Conservation (phyloP, 192 early-diverging fungal genomes). For the Entomortierella lignicola region DNA sequence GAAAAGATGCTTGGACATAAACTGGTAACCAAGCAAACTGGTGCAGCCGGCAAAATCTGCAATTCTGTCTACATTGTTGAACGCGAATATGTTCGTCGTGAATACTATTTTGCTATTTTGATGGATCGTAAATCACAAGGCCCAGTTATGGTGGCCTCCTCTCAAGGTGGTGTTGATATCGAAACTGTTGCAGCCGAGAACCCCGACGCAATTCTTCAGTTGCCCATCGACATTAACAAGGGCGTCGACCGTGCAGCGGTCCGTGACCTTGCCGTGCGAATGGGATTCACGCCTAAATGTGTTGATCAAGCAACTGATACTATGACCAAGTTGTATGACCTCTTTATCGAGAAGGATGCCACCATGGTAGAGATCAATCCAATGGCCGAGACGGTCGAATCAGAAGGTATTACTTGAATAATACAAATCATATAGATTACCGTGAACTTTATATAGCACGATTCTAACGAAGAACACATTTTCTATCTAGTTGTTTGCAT, state of each 20-base stretch:
- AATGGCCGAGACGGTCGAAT: conserved; percentile 88
- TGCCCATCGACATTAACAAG: conserved; percentile 89
- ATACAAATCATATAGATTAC: too few species aligned
- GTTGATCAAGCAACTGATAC: conserved; percentile 89
- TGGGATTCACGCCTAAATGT: conserved; percentile 89
- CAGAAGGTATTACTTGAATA: conserved; percentile 71
- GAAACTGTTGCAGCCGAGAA: conserved; percentile 94
- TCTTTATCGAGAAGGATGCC: conserved; percentile 97
- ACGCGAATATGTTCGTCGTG: conserved; percentile 95
- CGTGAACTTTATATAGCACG: too few species aligned
- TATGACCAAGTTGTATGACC: conserved; percentile 93
- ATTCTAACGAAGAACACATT: too few species aligned
- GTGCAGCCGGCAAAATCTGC: conserved; percentile 93
- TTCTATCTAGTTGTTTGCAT: conserved; percentile 81
- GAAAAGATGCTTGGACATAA: conserved; percentile 98
- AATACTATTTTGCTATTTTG: conserved; percentile 99
- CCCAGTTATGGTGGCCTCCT: conserved; percentile 95
- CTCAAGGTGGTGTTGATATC: conserved; percentile 98
- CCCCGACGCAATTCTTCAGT: conserved; percentile 95
- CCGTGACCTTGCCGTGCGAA: conserved; percentile 79
- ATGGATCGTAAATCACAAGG: conserved; percentile 96
- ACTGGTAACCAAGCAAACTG: conserved; percentile 99
- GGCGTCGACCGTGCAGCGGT: conserved; percentile 85
- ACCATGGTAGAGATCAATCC: conserved; percentile 99
- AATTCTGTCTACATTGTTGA: conserved; percentile 95